Conservation (phyloP, 1,284 basidiomycete genomes). For the Cryptococcus maquisensis region DNA sequence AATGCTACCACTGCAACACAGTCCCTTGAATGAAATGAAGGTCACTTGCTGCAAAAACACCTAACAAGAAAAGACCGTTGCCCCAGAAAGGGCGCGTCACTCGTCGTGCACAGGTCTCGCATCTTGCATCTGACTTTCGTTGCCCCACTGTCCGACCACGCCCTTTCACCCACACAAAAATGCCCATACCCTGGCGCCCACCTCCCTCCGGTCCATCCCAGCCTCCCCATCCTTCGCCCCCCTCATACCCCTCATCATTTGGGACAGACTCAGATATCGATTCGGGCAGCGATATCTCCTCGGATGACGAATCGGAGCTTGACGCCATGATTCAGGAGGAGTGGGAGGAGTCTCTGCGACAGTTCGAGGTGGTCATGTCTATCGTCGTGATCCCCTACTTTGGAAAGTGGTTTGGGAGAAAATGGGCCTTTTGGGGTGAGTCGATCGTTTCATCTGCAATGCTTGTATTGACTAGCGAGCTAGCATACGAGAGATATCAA, state of each 20-base stretch:
- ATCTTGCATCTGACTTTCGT: neutral
- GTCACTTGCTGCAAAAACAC: no score
- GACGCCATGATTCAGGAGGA: slow-evolving; percentile 71
- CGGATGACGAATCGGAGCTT: slow-evolving; percentile 56
- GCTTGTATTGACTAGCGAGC: neutral
- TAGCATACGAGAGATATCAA: slow-evolving; percentile 9
- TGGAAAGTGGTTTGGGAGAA: slow-evolving; percentile 81
- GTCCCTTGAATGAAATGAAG: no score
- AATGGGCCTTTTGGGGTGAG: slow-evolving; percentile 79
- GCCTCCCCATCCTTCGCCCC: slow-evolving; percentile 11
- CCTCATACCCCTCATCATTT: slow-evolving; percentile 52
- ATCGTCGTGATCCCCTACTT: slow-evolving; percentile 77
- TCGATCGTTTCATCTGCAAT: slow-evolving; percentile 12
- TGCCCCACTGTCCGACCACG: neutral
- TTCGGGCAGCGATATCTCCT: slow-evolving; percentile 52
- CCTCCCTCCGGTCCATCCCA: neutral
- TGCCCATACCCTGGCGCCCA: slow-evolving; percentile 37
- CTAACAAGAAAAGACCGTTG: no score
- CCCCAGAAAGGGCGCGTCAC: no score
- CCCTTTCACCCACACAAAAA: slow-evolving; percentile 12
- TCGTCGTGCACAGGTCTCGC: neutral
- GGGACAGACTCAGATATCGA: slow-evolving; percentile 33
- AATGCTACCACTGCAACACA: no score
- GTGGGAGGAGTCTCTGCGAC: slow-evolving; percentile 83
- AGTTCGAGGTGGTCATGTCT: slow-evolving; percentile 73